Conservation (phyloP, 2,329 filamentous ascomycete species). For the Penicillium corylophilum region DNA sequence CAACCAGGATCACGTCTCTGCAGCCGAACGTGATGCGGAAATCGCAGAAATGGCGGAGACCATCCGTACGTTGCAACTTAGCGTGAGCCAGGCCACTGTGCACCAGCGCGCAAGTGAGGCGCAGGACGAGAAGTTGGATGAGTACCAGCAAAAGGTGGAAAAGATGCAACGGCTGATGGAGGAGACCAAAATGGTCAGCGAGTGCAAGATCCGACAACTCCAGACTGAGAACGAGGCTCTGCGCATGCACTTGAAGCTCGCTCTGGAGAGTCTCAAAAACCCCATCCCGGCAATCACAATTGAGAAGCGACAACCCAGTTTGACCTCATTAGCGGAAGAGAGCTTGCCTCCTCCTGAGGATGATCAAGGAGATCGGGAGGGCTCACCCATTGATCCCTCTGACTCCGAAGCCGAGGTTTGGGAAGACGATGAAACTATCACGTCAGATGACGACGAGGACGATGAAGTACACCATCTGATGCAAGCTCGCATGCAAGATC, state of each 20-base stretch:
- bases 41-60: constrained; percentile 94
- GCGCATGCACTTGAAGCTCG: constrained; percentile 81
- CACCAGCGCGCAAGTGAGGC: constrained; percentile 72
- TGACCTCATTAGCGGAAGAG: constrained; percentile 54
- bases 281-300: constrained; percentile 65
- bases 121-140: constrained; percentile 81
- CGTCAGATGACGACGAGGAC: constrained; percentile 42
- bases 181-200: constrained; percentile 82
- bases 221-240: constrained; percentile 89
- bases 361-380: constrained; percentile 40
- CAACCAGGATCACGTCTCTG: constrained; percentile 91
- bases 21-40: constrained; percentile 90
- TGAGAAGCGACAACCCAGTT: constrained; percentile 36
- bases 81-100: constrained; percentile 61
- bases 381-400: constrained; percentile 23
- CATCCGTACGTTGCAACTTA: constrained; percentile 81
- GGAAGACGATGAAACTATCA: constrained; percentile 54
- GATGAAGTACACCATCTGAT: constrained; percentile 57
- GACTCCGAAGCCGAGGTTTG: constrained; percentile 39
- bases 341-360: constrained; percentile 55
- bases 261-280: constrained; percentile 82
- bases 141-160: constrained; percentile 87
- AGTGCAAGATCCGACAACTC: constrained; percentile 89
- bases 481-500: constrained; percentile 80
- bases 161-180: constrained; percentile 96